A percentile compares a stretch with the other conserved stretches of the same genome.
Conservation (phyloP, 768 basidiomycete species). For the Sarcomyxa edulis region DNA sequence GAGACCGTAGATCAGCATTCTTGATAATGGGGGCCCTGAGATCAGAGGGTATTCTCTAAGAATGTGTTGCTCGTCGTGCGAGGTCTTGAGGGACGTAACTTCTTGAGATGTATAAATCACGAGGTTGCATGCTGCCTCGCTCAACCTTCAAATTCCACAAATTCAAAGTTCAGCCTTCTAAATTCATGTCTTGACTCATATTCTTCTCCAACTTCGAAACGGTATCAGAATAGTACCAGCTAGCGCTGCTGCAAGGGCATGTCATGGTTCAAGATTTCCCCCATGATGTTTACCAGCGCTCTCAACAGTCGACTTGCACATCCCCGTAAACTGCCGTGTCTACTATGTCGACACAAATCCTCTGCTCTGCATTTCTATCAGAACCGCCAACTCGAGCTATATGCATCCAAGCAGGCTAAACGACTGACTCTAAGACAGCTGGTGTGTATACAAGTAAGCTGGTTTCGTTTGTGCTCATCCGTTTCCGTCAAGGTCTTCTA, state of each 20-base stretch:
- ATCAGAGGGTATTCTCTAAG: conserved; percentile 60
- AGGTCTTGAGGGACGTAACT: too few species aligned
- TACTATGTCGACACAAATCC: conserved; percentile 17
- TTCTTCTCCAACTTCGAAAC: too few species aligned
- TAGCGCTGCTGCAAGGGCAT: too few species aligned
- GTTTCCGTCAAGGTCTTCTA: conserved; percentile 65
- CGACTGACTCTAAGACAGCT: conserved; percentile 75
- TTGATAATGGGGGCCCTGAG: conserved; percentile 73
- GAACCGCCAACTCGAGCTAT: conserved; percentile 76
- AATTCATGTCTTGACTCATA: too few species aligned
- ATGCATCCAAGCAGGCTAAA: conserved; percentile 70
- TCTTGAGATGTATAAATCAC: too few species aligned
- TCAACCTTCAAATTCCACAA: too few species aligned
- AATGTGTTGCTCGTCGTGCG: too few species aligned
- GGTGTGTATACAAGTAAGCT: conserved; percentile 31
- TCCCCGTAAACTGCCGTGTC: background rate
- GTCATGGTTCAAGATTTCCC: too few species aligned
- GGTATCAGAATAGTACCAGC: too few species aligned
- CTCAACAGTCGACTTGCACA: background rate
- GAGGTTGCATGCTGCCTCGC: too few species aligned
- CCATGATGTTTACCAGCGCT: background rate
- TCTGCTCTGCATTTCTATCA: conserved; percentile 69
- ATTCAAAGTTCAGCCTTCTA: too few species aligned
- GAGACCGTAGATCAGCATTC: conserved; percentile 76
- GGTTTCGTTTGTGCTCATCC: background rate